Percentiles rank a stretch among this genome's conserved stretches.
phyloP scores from a whole-genome alignment of 2,329 filamentous ascomycete genomes.

The Colletotrichum tropicicola region DNA sequence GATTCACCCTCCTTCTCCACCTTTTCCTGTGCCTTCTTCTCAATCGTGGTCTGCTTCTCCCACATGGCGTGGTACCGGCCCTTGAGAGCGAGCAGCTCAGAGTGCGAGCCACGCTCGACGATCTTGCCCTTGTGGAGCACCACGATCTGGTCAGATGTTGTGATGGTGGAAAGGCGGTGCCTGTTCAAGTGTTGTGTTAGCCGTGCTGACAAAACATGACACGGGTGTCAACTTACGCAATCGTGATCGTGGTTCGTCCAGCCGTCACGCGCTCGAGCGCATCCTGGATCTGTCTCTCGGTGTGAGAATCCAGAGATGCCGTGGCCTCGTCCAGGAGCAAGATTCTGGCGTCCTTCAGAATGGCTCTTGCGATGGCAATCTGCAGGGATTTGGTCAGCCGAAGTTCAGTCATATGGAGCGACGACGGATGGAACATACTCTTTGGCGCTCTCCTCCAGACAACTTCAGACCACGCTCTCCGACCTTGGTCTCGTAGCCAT shows the following conservation, averaged over 20 bases:
- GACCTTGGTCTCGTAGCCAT: slow-evolving; percentile 62
- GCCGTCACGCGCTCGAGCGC: slow-evolving; percentile 56
- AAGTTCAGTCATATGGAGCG: background rate
- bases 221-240: slow-evolving; percentile 46
- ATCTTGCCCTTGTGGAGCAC: slow-evolving; percentile 62
- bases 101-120: slow-evolving; percentile 59
- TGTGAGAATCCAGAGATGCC: slow-evolving; percentile 72
- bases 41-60: slow-evolving; percentile 57
- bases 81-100: slow-evolving; percentile 50
- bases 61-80: slow-evolving; percentile 63
- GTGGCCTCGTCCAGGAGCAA: slow-evolving; percentile 78
- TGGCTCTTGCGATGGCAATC: slow-evolving; percentile 68
- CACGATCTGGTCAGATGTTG: slow-evolving; percentile 62
- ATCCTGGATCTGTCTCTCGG: slow-evolving; percentile 66
- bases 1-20: slow-evolving; percentile 24
- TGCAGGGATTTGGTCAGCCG: slow-evolving; percentile 21
- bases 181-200: slow-evolving; percentile 37
- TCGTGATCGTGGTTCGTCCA: slow-evolving; percentile 61
- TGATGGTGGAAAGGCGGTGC: slow-evolving; percentile 67
- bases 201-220: background rate
- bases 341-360: slow-evolving; percentile 75
- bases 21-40: slow-evolving; percentile 42
- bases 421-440: slow-evolving; percentile 44
- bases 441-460: slow-evolving; percentile 69
- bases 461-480: slow-evolving; percentile 62